A percentile compares a stretch with the other conserved stretches of the same genome.
phyloP scores from a whole-genome alignment of 164 flowering plant species.

The Dillenia suffruticosa region DNA sequence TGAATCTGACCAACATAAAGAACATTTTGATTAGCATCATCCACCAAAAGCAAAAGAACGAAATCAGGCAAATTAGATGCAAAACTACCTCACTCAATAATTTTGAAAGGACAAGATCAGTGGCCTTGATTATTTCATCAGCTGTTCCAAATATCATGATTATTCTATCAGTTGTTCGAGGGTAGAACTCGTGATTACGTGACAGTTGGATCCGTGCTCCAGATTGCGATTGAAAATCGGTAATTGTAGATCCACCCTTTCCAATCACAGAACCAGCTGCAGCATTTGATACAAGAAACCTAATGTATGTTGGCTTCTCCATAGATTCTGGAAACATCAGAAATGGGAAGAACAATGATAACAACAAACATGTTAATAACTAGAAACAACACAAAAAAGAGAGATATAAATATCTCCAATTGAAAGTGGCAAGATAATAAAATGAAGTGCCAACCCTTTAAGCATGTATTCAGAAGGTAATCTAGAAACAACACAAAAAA shows the following conservation, averaged over 20 bases:
- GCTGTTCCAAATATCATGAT: constrained; percentile 79
- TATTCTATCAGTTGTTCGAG: constrained; percentile 94
- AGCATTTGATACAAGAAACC: constrained; percentile 93
- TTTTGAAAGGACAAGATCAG: constrained; percentile 74
- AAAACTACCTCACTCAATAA: constrained; percentile 74
- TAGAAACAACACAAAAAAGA: too few relatives aligned
- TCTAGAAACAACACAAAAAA: too few relatives aligned
- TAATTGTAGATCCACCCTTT: constrained; percentile 95
- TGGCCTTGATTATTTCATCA: constrained; percentile 65
- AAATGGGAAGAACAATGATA: too few relatives aligned
- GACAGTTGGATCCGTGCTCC: constrained; percentile 93
- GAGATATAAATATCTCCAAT: too few relatives aligned
- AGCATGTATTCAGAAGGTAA: too few relatives aligned
- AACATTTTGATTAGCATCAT: not conserved
- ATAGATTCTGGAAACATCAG: constrained; percentile 33
- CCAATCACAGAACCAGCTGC: constrained; percentile 98
- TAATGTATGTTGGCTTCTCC: constrained; percentile 66
- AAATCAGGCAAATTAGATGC: not conserved
- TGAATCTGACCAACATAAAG: constrained; percentile 41
- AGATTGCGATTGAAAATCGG: constrained; percentile 88
- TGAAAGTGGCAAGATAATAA: too few relatives aligned
- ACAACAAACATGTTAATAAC: too few relatives aligned
- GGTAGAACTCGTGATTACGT: constrained; percentile 88
- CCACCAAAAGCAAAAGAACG: not conserved
- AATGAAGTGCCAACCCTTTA: too few relatives aligned